These are phyloP conservation scores for Kwoniella dejecticola DNA, from an alignment of 768 basidiomycete species.

Conservation along the genomic window DNA sequence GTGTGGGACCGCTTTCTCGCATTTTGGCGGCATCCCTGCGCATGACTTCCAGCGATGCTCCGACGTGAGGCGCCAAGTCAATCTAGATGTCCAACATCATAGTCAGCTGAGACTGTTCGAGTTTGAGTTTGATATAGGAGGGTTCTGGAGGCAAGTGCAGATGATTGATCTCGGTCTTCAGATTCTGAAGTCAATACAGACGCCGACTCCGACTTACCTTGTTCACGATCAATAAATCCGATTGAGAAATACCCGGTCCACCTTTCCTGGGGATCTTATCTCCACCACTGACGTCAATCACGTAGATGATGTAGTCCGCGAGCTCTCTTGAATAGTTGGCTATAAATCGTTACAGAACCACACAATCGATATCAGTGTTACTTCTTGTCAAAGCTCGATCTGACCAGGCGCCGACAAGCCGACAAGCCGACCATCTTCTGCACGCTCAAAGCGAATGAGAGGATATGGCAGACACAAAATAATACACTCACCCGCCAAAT, in stretches of 20 bases:
- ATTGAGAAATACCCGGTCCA: conserved; percentile 90
- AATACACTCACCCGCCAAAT: conserved; percentile 65
- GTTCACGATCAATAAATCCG: conserved; percentile 91
- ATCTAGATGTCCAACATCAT: conserved; percentile 61
- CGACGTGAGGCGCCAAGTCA: conserved; percentile 88
- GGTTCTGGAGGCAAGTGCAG: too few relatives aligned
- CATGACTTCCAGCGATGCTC: conserved; percentile 93
- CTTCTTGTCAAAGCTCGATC: too few relatives aligned
- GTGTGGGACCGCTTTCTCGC: conserved; percentile 90
- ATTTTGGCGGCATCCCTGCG: conserved; percentile 86
- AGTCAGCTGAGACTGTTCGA: neutral
- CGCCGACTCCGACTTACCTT: conserved; percentile 63
- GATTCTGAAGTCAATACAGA: too few relatives aligned
- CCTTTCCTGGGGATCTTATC: conserved; percentile 99
- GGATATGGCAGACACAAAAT: neutral
- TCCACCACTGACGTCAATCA: conserved; percentile 68
- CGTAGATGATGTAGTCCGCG: conserved; percentile 87
- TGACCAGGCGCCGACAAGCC: too few relatives aligned
- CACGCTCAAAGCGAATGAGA: neutral
- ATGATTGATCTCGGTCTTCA: too few relatives aligned
- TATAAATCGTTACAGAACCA: too few relatives aligned
- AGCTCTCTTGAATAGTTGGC: conserved; percentile 96
- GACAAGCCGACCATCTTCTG: neutral
- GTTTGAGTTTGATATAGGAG: neutral
- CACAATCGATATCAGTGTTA: too few relatives aligned